Base-by-base conservation (phyloP, 148 eudicot genomes). In the Limonium bicolor region DNA sequence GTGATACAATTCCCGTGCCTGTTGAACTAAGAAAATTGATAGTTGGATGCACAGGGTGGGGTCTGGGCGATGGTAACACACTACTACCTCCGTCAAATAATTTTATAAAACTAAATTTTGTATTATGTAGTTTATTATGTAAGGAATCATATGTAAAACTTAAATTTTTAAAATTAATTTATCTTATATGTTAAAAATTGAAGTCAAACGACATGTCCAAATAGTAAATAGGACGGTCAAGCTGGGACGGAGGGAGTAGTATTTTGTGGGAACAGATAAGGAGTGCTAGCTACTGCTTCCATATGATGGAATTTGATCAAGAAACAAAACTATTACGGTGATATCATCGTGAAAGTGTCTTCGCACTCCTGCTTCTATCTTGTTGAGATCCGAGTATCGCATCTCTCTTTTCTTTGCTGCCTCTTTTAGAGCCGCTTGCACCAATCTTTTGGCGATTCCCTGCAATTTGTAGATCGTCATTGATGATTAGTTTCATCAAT, bases 311-410 rank as follows among this genome's bases (percentile, higher is more conserved):
- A 53, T 16, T 1, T 50, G 71, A 58, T 78, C 72, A 27, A 77
- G 53, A 58, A 63, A 78, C 55, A 73, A 66, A n/a, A 78, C 77
- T 13, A 78, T 44, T 5, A 78, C 86, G 0, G 86, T 66, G 15
- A 78, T 78, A 23, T 78, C 86, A 21, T 78, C 86, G 35, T 78
- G 86, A 50, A 78, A 78, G 64, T 78, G 86, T 55, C 86, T 67
- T 57, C 86, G 66, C 14, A 78, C 74, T 20, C 86, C 80, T 48
- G 80, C 54, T 22, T 67, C 77, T 3, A 78, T 78, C 56, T 73
- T 73, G 55, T 70, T 64, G 17, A 78, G 63, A 67, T 78, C 86
- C 0, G 71, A 56, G 47, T 64, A 73, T 50, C 86, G 60, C 80
- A 78, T 73, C 51, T 78, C 86, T 58, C 86, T 58, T 52, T 73